These are phyloP conservation scores for Fusarium sp. DNA, from an alignment of 2,329 filamentous ascomycete genomes.

Conservation along the genomic window DNA sequence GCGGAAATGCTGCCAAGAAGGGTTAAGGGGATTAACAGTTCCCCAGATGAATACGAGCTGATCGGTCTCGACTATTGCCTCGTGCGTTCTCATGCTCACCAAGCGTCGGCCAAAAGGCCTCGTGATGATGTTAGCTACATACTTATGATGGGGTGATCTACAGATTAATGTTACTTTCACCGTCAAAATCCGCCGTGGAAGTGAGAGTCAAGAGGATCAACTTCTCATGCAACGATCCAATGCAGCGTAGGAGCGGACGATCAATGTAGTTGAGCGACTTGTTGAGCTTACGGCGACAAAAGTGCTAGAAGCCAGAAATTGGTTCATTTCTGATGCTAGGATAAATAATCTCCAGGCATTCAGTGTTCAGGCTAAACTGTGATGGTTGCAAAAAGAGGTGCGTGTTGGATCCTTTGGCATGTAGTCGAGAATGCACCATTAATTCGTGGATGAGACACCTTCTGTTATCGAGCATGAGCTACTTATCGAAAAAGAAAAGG, in stretches of 20 bases:
- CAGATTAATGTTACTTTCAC: background rate
- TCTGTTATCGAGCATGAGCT: background rate
- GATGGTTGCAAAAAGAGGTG: background rate
- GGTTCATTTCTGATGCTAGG: background rate
- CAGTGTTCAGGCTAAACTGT: background rate
- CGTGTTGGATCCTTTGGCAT: background rate
- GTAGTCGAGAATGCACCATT: background rate
- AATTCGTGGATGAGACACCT: background rate
- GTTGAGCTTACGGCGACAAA: background rate
- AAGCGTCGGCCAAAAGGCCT: background rate
- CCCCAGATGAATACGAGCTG: constrained; percentile 1
- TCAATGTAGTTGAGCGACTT: background rate
- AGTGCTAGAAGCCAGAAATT: background rate
- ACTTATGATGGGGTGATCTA: background rate
- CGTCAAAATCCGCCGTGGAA: background rate
- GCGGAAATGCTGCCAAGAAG: background rate
- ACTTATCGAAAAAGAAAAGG: background rate
- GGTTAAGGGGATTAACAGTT: background rate
- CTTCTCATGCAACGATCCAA: background rate
- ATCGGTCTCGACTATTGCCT: background rate
- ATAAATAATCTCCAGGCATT: no score
- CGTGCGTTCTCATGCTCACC: background rate
- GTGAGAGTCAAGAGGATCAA: background rate
- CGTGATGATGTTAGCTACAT: background rate
- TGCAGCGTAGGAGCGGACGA: background rate